Conservation (phyloP, 352 stramenopile genomes). For the Phytopythium oedochilum region DNA sequence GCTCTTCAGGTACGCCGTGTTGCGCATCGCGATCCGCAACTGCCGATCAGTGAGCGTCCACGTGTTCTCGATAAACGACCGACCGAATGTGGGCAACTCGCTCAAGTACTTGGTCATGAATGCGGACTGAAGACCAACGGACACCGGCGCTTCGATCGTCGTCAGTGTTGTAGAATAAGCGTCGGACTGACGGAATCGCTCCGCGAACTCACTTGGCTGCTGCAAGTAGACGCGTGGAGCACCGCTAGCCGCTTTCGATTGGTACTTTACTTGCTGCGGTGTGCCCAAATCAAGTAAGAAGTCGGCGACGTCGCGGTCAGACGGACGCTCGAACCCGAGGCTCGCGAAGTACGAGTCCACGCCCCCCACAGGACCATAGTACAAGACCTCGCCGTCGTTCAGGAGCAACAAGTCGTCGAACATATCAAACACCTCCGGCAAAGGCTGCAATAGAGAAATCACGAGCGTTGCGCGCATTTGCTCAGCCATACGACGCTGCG, state of each 20-base stretch:
- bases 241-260: not conserved
- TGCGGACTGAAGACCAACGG: conserved; percentile 73
- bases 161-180: conserved; percentile 19
- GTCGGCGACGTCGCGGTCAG: conserved; percentile 24
- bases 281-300: conserved; percentile 30
- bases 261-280: conserved; percentile 14
- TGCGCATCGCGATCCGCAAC: conserved; percentile 36
- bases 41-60: conserved; percentile 24
- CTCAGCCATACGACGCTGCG: conserved; percentile 33
- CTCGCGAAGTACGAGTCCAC: conserved; percentile 54
- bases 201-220: conserved; percentile 8
- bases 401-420: conserved; percentile 92
- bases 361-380: conserved; percentile 48
- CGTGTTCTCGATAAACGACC: conserved; percentile 8
- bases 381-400: conserved; percentile 82
- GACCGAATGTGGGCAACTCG: conserved; percentile 6
- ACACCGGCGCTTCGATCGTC: conserved; percentile 77
- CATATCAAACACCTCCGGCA: conserved; percentile 83
- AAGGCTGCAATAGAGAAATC: conserved; percentile 26
- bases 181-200: conserved; percentile 3
- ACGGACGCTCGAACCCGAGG: conserved; percentile 41
- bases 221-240: not conserved
- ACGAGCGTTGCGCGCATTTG: conserved; percentile 22
- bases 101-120: conserved; percentile 20
- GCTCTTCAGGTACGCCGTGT: conserved; percentile 23